Evolutionary conservation across 2,329 filamentous ascomycete species (phyloP), one percentile per base, ranked within the genome.

Genomic region (Hypoxylon sp.): DNA sequence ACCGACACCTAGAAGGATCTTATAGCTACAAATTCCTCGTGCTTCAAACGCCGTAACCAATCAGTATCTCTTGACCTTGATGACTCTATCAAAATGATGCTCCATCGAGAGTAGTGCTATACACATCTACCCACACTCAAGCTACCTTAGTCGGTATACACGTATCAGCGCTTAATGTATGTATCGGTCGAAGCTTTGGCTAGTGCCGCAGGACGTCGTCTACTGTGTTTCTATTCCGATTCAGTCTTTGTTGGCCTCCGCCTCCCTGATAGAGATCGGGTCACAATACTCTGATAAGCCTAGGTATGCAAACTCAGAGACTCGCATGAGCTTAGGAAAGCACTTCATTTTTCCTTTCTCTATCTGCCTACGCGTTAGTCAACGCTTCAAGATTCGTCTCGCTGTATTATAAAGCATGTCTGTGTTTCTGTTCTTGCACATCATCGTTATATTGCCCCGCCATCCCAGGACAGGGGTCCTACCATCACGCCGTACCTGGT

Each of bases 371-470:
- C 68, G 64, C 33, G 53, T 70, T 69, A 61, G 65, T 46, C 57
- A 59, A 60, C 63, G 35, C 54, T 70, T 67, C 72, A 72, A 72
- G 68, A 69, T 71, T 72, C 59, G 50, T 66, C 48, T 50, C 54
- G 54, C 55, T 66, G 44, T 57, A 35, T 63, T 53, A 31, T 58
- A 26, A 55, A 63, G 44, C 44, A 63, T 66, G 57, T 67, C 57
- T 65, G 35, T 66, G 64, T 73, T 67, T 69, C 66, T 70, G 11
- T 55, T 59, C 63, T 44, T 51, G 54, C 67, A 67, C 64, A 66
- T 66, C 51, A 64, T 71, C 63, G 70, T 67, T 68, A 72, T 71
- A 67, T 63, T 66, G 59, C 59, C 62, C 70, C 64, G 70, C 63
- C 50, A 66, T 66, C 48, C 14, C 55, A 61, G 37, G 59, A 59